Evolutionary conservation across 2,329 filamentous ascomycete species (phyloP), one percentile per base, ranked within the genome.

Genomic region (Balansia obtecta): DNA sequence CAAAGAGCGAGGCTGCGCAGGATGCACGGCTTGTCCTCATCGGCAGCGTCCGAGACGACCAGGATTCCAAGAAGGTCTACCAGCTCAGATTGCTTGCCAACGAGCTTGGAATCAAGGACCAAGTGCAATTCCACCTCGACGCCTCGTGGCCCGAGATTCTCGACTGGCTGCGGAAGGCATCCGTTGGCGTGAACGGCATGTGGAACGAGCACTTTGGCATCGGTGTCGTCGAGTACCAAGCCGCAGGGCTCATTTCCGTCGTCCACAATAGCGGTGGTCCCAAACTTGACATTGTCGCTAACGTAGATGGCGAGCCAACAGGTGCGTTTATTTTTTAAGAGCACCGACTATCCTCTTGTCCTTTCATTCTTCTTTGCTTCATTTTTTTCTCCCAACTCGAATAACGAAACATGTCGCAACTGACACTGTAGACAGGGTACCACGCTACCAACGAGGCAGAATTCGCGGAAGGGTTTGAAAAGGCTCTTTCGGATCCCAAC

Each of bases 181-280:
- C 82, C 16, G 79, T 98, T 1, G 93, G 93, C 46, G 89, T 95
- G 32, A 98, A 98, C 60, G 88, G 86, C 61, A 98, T 98, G 93
- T 98, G 93, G 91, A 97, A 96, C 65, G 93, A 98, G 70, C 93
- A 98, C 67, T 98, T 98, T 64, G 93, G 93, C 20, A 98, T 98
- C 52, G 93, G 93, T 1, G 90, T 97, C 15, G 93, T 98, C 40
- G 93, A 98, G 71, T 98, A 97, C 63, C 90, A 97, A 64, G 93
- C 93, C 4, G 93, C 93, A 0, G 93, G 93, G 1, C 72, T 98
- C 52, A 89, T 98, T 51, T 83, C 85, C 5, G 90, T 98, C 0
- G 93, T 97, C 9, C 93, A 98, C 61, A 76, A 96, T 66, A 93
- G 86, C 47, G 93, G 91, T 9, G 93, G 93, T 0, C 93, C 93